Evolutionary conservation across 306 rosid genomes (phyloP).

Genomic region (Senna tora): DNA sequence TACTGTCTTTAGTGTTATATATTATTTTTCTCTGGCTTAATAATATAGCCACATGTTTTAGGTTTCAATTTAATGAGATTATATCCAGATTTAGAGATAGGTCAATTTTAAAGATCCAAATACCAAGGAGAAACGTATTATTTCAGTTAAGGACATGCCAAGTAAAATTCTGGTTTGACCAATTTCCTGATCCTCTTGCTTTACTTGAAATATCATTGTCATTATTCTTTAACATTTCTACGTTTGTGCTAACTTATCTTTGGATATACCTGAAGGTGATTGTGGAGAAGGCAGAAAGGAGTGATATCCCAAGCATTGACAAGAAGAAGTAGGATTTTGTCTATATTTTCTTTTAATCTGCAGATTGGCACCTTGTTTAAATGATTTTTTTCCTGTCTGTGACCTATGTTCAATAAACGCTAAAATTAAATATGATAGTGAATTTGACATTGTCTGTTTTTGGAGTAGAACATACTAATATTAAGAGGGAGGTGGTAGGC

Average conservation of each 20-base stretch:
- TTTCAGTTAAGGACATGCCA: background rate
- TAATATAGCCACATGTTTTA: conserved; percentile 1
- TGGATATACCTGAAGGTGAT: conserved; percentile 69
- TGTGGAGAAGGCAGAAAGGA: conserved; percentile 93
- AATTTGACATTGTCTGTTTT: conserved; percentile 19
- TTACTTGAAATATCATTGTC: background rate
- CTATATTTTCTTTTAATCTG: conserved; percentile 16
- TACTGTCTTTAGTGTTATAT: background rate
- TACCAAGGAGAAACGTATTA: conserved; percentile 2
- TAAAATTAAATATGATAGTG: background rate
- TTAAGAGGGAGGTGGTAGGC: background rate
- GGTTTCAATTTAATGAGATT: conserved; percentile 19
- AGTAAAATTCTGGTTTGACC: conserved; percentile 29
- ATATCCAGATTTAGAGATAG: conserved; percentile 2
- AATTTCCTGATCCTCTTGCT: background rate
- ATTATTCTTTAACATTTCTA: background rate
- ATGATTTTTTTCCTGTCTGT: conserved; percentile 7
- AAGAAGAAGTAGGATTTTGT: conserved; percentile 82
- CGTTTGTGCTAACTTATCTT: conserved; percentile 34
- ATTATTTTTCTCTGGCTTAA: background rate
- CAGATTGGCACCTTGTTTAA: conserved; percentile 18
- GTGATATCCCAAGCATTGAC: conserved; percentile 92
- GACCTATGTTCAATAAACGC: conserved; percentile 24
- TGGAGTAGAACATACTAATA: conserved; percentile 29
- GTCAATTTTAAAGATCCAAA: conserved; percentile 5